Percentiles rank a stretch among this genome's conserved stretches.
Conservation (phyloP, 352 stramenopile genomes). For the Globisporangium carolinianum region DNA sequence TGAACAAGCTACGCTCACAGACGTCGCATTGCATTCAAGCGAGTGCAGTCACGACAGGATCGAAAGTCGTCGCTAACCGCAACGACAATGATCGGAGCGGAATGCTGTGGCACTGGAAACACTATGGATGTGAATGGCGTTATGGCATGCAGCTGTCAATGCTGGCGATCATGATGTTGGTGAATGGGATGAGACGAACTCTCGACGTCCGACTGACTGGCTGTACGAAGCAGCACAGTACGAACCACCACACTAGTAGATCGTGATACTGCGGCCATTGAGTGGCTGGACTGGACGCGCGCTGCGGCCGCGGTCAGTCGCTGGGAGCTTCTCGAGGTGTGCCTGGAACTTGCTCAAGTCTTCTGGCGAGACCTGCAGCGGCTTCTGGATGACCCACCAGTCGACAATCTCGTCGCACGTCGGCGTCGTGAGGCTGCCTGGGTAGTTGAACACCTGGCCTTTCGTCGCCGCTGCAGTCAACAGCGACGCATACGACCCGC, state of each 20-base stretch:
- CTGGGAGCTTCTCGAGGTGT: slow-evolving; percentile 12
- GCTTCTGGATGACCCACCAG: slow-evolving; percentile 21
- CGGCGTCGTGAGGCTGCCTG: slow-evolving; percentile 22
- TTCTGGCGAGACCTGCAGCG: slow-evolving; percentile 7
- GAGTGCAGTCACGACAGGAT: no score
- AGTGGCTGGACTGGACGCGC: slow-evolving; percentile 17
- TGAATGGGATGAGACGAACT: no score
- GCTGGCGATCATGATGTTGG: no score
- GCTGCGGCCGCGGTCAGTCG: slow-evolving; percentile 10
- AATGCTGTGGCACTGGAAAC: no score
- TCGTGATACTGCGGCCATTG: slow-evolving; percentile 12
- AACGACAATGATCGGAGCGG: no score
- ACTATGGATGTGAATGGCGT: no score
- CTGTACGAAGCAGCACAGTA: no score
- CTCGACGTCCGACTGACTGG: no score
- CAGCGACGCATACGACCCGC: slow-evolving; percentile 5
- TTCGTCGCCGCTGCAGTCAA: not conserved
- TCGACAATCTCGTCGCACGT: slow-evolving; percentile 23
- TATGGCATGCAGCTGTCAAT: no score
- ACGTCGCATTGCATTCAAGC: no score
- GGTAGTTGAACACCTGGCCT: slow-evolving; percentile 16
- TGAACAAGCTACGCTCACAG: no score
- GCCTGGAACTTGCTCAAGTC: slow-evolving; percentile 14
- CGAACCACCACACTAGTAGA: slow-evolving; percentile 7
- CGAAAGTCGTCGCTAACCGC: no score